A percentile compares a stretch with the other conserved stretches of the same genome.
Evolutionary conservation across 2,329 filamentous ascomycete genomes (phyloP).

Genomic region (Alternaria burnsii): DNA sequence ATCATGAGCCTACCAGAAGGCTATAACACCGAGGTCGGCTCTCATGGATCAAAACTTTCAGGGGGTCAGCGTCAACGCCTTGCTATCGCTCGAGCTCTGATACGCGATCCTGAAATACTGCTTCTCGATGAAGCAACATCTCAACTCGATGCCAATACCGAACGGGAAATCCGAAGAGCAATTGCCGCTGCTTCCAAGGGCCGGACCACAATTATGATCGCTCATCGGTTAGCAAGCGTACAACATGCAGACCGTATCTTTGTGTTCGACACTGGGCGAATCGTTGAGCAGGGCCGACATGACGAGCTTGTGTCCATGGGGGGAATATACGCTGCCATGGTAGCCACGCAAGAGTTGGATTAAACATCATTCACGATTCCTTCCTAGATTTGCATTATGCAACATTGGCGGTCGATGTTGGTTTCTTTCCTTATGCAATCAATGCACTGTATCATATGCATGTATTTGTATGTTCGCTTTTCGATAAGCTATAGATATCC

Average conservation of each 20-base stretch:
- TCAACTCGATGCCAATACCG: constrained; percentile 57
- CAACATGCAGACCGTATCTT: constrained; percentile 84
- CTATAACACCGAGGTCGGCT: constrained; percentile 57
- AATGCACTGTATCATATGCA: background rate
- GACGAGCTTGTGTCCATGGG: constrained; percentile 61
- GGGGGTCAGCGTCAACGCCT: constrained; percentile 59
- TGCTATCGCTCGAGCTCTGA: constrained; percentile 57
- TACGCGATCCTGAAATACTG: constrained; percentile 57
- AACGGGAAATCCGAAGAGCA: constrained; percentile 54
- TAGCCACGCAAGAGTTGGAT: constrained; percentile 47
- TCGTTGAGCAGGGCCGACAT: constrained; percentile 70
- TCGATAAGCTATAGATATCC: background rate
- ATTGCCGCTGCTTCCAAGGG: constrained; percentile 53
- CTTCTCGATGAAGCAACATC: constrained; percentile 59
- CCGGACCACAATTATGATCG: constrained; percentile 75
- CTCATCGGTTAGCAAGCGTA: constrained; percentile 78
- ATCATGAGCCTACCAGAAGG: constrained; percentile 58
- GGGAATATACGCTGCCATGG: constrained; percentile 49
- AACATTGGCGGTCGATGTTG: background rate
- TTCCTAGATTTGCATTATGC: background rate
- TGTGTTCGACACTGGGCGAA: constrained; percentile 72
- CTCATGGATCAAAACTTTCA: constrained; percentile 54
- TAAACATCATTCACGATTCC: constrained; percentile 17
- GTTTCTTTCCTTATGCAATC: background rate
- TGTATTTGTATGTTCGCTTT: background rate